phyloP scores from a whole-genome alignment of 805 yeast genomes.

The Pichia heedii region DNA sequence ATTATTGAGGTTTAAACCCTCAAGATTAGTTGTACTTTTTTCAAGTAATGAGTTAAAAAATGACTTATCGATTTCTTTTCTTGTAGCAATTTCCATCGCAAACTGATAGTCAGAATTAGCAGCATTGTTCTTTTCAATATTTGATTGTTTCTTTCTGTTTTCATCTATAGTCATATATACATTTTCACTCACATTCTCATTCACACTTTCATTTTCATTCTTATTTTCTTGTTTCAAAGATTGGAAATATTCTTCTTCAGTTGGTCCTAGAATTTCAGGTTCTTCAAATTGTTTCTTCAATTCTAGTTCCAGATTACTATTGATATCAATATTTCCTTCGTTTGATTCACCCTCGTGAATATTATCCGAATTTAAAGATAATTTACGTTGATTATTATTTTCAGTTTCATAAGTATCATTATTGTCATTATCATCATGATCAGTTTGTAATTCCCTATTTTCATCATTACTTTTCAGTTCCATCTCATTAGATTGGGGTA shows the following conservation, averaged over 20 bases:
- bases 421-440: background rate
- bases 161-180: background rate
- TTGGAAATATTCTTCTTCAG: constrained; percentile 8
- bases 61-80: constrained; percentile 15
- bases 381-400: too few relatives aligned
- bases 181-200: too few relatives aligned
- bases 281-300: constrained; percentile 6
- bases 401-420: background rate
- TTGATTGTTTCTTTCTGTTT: background rate
- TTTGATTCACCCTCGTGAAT: background rate
- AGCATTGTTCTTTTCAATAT: background rate
- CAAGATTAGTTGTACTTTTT: background rate
- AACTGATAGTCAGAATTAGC: constrained; percentile 14
- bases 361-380: too few relatives aligned
- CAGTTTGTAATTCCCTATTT: background rate
- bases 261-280: constrained; percentile 11
- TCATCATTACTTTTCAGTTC: too few relatives aligned
- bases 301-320: constrained; percentile 2
- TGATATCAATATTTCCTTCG: background rate
- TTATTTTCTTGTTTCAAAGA: background rate
- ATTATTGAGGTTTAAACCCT: background rate
- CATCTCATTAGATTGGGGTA: too few relatives aligned
- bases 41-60: constrained; percentile 17
- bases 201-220: background rate
- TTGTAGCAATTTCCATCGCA: constrained; percentile 12